These are phyloP conservation scores for Fusarium brevicatenulatum DNA, from an alignment of 2,329 filamentous ascomycete species.

Conservation along the genomic window DNA sequence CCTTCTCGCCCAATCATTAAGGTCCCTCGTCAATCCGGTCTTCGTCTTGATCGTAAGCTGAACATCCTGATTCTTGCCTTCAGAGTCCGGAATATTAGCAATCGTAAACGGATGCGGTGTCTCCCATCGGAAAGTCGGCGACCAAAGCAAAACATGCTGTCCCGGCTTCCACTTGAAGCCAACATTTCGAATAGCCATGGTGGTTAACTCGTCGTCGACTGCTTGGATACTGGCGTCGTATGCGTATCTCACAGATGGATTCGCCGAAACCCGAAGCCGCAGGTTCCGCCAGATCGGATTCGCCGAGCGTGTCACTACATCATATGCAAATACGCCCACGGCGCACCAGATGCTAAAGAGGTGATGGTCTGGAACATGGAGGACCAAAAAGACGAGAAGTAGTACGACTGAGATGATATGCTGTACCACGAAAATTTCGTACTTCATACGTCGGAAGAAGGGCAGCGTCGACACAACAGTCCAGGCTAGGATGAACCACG, in stretches of 20 bases:
- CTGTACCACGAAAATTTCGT: slow-evolving; percentile 45
- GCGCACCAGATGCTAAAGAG: slow-evolving; percentile 45
- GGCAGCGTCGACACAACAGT: slow-evolving; percentile 37
- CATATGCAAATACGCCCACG: slow-evolving; percentile 40
- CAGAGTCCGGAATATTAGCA: slow-evolving; percentile 14
- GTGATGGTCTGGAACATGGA: slow-evolving; percentile 43
- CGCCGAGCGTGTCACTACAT: slow-evolving; percentile 41
- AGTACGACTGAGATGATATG: slow-evolving; percentile 40
- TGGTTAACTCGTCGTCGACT: slow-evolving; percentile 35
- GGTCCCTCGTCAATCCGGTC: slow-evolving; percentile 30
- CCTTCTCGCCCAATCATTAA: slow-evolving; percentile 41
- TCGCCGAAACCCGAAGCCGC: slow-evolving; percentile 25
- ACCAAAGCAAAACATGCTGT: slow-evolving; percentile 44
- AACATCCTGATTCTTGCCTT: slow-evolving; percentile 29
- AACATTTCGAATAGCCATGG: slow-evolving; percentile 35
- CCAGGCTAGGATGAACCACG: slow-evolving; percentile 43
- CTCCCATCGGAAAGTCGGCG: slow-evolving; percentile 38
- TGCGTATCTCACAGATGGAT: slow-evolving; percentile 27
- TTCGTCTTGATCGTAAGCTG: slow-evolving; percentile 41
- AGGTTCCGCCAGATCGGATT: slow-evolving; percentile 44
- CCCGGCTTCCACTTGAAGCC: slow-evolving; percentile 40
- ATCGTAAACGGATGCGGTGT: slow-evolving; percentile 43
- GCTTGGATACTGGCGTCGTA: slow-evolving; percentile 32
- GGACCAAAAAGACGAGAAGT: slow-evolving; percentile 35
- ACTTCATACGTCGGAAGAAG: slow-evolving; percentile 42